phyloP scores from a whole-genome alignment of 139 green algal genomes.

The Coccomyxa sp. region DNA sequence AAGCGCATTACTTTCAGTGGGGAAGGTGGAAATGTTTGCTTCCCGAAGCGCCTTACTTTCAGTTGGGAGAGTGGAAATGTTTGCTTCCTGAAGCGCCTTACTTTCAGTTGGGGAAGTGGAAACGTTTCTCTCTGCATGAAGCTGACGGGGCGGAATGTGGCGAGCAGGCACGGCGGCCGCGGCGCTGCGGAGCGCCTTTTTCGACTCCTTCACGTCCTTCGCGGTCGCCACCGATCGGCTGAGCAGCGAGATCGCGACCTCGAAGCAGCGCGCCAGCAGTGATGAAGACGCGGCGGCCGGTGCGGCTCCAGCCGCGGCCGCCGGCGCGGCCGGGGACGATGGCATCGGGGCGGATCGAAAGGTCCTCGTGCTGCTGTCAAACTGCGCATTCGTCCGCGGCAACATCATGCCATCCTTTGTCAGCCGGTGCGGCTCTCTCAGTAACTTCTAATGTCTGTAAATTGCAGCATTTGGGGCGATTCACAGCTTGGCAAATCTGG shows the following conservation, averaged over 20 bases:
- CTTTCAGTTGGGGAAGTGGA: too few relatives aligned
- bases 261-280: background rate
- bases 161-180: conserved; percentile 1
- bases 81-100: too few relatives aligned
- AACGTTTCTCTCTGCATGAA: too few relatives aligned
- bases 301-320: background rate
- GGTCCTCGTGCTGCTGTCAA: conserved; percentile 20
- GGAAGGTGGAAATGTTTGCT: too few relatives aligned
- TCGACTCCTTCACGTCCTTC: conserved; percentile 24
- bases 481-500: background rate
- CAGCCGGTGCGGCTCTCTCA: background rate
- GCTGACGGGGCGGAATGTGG: too few relatives aligned
- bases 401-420: background rate
- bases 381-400: conserved; percentile 12
- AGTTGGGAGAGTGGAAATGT: too few relatives aligned
- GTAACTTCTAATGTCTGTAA: background rate
- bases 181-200: conserved; percentile 13
- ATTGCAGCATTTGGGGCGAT: background rate
- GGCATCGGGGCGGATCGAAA: background rate
- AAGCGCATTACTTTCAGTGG: too few relatives aligned
- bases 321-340: background rate
- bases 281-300: conserved; percentile 8
- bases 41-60: too few relatives aligned
- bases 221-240: conserved; percentile 5
- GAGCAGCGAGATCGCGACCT: background rate